A percentile compares a stretch with the other conserved stretches of the same genome.
Evolutionary conservation across 306 rosid species (phyloP).

Genomic region (Cyclanthera cordifolia): DNA sequence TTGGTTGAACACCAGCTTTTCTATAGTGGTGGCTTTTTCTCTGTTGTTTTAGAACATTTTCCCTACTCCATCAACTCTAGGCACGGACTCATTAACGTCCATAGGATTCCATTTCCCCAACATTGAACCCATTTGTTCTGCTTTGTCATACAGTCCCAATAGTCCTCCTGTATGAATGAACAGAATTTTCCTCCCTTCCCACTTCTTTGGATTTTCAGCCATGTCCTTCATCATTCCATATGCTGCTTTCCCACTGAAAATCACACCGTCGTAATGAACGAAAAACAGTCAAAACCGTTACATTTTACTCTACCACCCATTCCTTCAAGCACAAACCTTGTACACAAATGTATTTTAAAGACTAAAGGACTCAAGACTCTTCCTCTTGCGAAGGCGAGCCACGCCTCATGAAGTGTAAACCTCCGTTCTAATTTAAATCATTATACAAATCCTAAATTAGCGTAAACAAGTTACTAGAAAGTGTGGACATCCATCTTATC

Average conservation of each 20-base stretch:
- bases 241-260: constrained; percentile 74
- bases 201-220: constrained; percentile 56
- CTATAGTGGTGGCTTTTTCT: neutral
- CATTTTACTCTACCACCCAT: neutral
- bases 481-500: no score
- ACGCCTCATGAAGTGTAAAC: no score
- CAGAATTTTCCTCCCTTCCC: constrained; percentile 93
- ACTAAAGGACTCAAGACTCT: no score
- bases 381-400: no score
- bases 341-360: neutral
- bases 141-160: constrained; percentile 83
- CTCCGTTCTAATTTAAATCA: no score
- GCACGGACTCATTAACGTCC: constrained; percentile 64
- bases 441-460: no score
- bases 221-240: constrained; percentile 66
- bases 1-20: neutral
- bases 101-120: constrained; percentile 65
- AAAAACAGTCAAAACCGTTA: neutral
- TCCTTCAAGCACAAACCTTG: neutral
- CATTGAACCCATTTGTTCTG: constrained; percentile 47
- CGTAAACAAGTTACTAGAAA: neutral
- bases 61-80: constrained; percentile 59
- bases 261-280: neutral
- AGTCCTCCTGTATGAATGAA: constrained; percentile 91
- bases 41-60: constrained; percentile 51